Evolutionary conservation across 2,329 filamentous ascomycete species (phyloP).

Genomic region (Aspergillus sp.): DNA sequence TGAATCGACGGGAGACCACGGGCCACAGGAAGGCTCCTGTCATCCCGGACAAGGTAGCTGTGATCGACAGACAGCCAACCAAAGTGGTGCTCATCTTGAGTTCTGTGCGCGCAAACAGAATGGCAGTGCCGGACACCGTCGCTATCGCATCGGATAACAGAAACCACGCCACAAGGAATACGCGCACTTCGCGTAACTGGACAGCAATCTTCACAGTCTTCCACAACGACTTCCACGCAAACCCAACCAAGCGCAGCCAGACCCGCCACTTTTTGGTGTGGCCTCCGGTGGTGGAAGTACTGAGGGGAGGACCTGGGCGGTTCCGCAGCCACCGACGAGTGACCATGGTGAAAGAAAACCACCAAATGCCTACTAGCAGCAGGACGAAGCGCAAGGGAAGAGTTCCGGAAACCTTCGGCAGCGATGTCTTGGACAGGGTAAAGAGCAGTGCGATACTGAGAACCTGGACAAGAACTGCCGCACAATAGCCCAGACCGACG

Average conservation of each 20-base stretch:
- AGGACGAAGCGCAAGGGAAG: conserved; percentile 80
- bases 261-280: conserved; percentile 36
- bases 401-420: conserved; percentile 63
- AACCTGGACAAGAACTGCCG: conserved; percentile 78
- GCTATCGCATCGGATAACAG: conserved; percentile 86
- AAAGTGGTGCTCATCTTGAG: conserved; percentile 79
- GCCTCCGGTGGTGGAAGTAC: conserved; percentile 15
- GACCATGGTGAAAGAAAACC: conserved; percentile 81
- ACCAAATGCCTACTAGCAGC: conserved; percentile 81
- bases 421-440: conserved; percentile 36
- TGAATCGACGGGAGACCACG: conserved; percentile 65
- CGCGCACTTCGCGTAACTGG: conserved; percentile 68
- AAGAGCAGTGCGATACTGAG: conserved; percentile 73
- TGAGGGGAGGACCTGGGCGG: conserved; percentile 72
- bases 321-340: conserved; percentile 78
- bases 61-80: conserved; percentile 83
- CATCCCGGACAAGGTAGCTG: conserved; percentile 77
- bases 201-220: conserved; percentile 72
- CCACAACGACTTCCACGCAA: conserved; percentile 79
- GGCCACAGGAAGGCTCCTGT: conserved; percentile 84
- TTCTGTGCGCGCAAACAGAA: conserved; percentile 87
- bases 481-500: conserved; percentile 84
- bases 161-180: conserved; percentile 88
- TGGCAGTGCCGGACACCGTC: conserved; percentile 85
- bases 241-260: conserved; percentile 68